Base-by-base conservation (phyloP, 2,329 filamentous ascomycete species). In the Chaetomiaceae sp. region DNA sequence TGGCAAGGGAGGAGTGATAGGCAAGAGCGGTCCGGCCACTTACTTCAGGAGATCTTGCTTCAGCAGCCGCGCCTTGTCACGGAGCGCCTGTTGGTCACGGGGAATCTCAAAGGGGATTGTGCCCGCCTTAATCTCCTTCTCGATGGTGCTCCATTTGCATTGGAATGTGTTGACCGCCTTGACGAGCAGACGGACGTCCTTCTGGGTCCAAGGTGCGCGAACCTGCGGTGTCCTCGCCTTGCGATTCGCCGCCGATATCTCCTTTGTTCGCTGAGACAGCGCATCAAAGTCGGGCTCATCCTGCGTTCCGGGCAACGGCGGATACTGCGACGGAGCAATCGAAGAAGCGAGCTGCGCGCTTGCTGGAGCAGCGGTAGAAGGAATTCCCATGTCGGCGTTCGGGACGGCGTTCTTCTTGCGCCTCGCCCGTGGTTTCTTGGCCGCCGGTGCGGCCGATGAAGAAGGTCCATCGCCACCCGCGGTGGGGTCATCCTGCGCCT, bases 1-100 rank as follows among this genome's bases (percentile, higher is more conserved):
- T 14, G 11, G 5, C 7, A 14, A 13, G 21, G 43, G 11, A 27
- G 36, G 18, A 11, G 42, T 16, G 18, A 29, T 16, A 7, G 7
- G n/a, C 6, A 4, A 16, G 16, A 14, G 3, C 1, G 33, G n/a
- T 13, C 25, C 29, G 23, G 16, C 7, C 8, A 65, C 69, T 53
- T 59, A 71, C 70, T 71, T 71, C 14, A 82, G 67, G 41, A 76
- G 71, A 29, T 76, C 73, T 32, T 78, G 75, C 67, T 82, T 82
- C 50, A 80, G 58, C 51, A 79, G 75, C 45, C 79, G 75, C n/a
- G 79, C 79, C 65, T 77, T 79, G 69, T 82, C 79, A 6, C 79
- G 77, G 52, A 79, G 72, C 4, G 77, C 75, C 64, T 81, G 79
- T 66, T 81, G 79, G 59, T 75, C 73, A 45, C 79, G 76, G 2